Conservation (phyloP, 2,329 filamentous ascomycete species). For the Pezicula radicicola region DNA sequence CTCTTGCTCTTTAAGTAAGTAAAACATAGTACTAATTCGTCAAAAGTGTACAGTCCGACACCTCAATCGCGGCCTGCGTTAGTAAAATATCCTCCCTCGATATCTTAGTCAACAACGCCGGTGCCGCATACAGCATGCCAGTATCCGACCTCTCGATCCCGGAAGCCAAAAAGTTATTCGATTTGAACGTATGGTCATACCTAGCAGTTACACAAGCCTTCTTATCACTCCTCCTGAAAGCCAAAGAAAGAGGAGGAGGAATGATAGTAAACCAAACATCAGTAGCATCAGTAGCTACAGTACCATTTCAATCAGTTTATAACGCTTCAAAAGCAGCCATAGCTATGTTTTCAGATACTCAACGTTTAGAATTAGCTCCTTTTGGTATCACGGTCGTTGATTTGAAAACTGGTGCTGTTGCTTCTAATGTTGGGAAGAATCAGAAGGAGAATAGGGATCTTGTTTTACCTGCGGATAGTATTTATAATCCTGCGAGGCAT, state of each 20-base stretch:
- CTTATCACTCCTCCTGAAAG: constrained; percentile 27
- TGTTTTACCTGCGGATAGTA: background rate
- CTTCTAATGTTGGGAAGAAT: constrained; percentile 5
- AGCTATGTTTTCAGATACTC: constrained; percentile 33
- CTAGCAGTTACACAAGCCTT: constrained; percentile 28
- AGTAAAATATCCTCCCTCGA: constrained; percentile 30
- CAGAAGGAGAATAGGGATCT: background rate
- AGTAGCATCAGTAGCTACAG: constrained; percentile 25
- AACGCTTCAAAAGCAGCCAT: constrained; percentile 42
- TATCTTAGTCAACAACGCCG: constrained; percentile 41
- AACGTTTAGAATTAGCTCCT: constrained; percentile 36
- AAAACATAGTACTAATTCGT: too few species aligned
- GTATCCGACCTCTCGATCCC: constrained; percentile 1
- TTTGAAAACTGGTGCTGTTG: constrained; percentile 9
- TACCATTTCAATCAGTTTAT: constrained; percentile 37
- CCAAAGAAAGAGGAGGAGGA: constrained; percentile 29
- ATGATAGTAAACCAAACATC: constrained; percentile 39
- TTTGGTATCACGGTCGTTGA: constrained; percentile 14
- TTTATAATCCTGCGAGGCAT: background rate
- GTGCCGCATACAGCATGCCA: constrained; percentile 19
- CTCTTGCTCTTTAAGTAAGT: too few species aligned
- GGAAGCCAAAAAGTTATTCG: constrained; percentile 17
- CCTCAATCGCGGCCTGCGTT: constrained; percentile 17
- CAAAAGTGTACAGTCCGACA: constrained; percentile 30
- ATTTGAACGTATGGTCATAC: constrained; percentile 26